A percentile compares a stretch with the other conserved stretches of the same genome.
Conservation (phyloP, 306 rosid genomes). For the Cotoneaster glaucophyllus region DNA sequence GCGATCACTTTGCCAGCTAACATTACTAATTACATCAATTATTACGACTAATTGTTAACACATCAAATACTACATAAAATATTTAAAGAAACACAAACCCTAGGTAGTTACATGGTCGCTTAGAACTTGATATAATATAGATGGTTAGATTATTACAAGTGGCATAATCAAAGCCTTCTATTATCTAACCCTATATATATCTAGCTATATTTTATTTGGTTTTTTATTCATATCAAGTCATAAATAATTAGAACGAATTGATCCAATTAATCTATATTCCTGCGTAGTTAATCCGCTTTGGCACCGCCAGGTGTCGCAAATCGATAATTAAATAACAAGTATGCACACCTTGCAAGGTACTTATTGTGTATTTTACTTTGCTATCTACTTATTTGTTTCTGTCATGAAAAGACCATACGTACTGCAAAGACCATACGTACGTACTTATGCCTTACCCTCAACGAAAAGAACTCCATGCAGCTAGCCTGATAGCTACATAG, state of each 20-base stretch:
- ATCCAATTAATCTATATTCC: background rate
- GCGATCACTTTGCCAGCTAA: too few relatives aligned
- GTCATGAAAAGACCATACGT: background rate
- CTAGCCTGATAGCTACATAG: background rate
- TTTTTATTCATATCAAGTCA: too few relatives aligned
- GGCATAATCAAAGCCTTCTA: too few relatives aligned
- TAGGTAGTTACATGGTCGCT: too few relatives aligned
- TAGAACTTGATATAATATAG: too few relatives aligned
- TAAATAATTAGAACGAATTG: background rate
- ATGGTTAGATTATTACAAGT: too few relatives aligned
- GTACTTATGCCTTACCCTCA: slow-evolving; percentile 10
- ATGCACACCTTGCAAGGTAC: background rate
- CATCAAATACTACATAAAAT: too few relatives aligned
- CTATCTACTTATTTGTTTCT: background rate
- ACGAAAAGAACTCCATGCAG: slow-evolving; percentile 5
- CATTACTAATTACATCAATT: too few relatives aligned
- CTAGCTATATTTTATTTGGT: too few relatives aligned
- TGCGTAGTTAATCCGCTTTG: background rate
- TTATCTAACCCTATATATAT: too few relatives aligned
- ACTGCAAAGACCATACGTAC: background rate
- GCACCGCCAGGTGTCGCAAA: background rate
- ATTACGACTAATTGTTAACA: too few relatives aligned
- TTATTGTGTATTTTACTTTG: background rate
- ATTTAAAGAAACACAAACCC: too few relatives aligned
- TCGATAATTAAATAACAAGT: background rate